Evolutionary conservation across 2,329 filamentous ascomycete genomes (phyloP), one percentile per base, ranked within the genome.

Genomic region (Annulohypoxylon truncatum): DNA sequence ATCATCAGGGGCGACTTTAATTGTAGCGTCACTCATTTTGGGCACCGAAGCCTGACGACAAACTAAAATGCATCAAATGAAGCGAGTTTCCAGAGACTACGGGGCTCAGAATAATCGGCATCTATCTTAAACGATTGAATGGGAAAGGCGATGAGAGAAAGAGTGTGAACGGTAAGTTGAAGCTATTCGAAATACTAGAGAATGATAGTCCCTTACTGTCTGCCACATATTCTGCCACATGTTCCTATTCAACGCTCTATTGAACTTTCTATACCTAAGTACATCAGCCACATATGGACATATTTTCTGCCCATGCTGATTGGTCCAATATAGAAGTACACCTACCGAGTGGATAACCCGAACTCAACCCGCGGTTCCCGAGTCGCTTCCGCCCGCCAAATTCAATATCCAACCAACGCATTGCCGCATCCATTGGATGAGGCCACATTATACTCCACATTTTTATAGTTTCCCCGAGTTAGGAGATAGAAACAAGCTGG

Each of bases 1-100:
- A 38, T 87, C 82, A 53, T 79, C 79, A 2, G 44, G 59, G 63
- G 70, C 20, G 31, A 51, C 40, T 29, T 66, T 61, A 38, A 42
- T 24, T 18, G 71, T 54, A 35, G 74, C 62, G 60, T 83, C 78
- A 18, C 80, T 80, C 83, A 85, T 85, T 5, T 62, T 63, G 5
- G 20, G 22, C 13, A 15, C 15, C 5, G 15, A 12, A 44, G 15
- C 6, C 3, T 42, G 18, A 13, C 8, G 31, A n/a, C 9, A 9
- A 22, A 52, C 26, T 55, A 3, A 7, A 13, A 26, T 58, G 33
- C 38, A 33, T 28, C 4, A 35, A 46, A 24, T 48, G 44, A 48
- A 7, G 18, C 22, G 15, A 28, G 38, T 18, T 31, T 4, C 29
- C 13, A 7, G 15, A 24, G 15, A 22, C 12, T 24, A 22, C 5